Conservation (phyloP, 108 stramenopile genomes). For the Aurantiochytrium sp. region DNA sequence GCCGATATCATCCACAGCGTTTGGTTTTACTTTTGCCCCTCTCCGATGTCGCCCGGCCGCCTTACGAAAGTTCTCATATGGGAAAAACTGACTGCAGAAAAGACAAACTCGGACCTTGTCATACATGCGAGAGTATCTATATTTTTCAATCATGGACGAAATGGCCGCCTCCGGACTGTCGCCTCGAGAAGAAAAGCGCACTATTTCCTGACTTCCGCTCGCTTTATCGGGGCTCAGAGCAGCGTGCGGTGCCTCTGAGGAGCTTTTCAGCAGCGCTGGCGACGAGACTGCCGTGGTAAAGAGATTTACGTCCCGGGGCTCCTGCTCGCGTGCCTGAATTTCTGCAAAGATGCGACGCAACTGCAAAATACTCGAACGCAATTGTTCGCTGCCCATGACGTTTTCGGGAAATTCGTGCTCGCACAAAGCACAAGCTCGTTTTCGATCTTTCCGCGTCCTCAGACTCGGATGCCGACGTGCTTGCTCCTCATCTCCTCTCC, state of each 20-base stretch:
- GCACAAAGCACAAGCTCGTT: neutral
- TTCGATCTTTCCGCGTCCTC: neutral
- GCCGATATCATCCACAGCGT: neutral
- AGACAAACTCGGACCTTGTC: conserved; percentile 4
- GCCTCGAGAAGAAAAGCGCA: too few species aligned
- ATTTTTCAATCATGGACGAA: neutral
- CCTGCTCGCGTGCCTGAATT: neutral
- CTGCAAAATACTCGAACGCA: neutral
- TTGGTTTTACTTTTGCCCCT: neutral
- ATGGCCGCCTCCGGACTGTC: too few species aligned
- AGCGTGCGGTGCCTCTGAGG: too few species aligned
- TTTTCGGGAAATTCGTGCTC: neutral
- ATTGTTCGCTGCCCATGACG: neutral
- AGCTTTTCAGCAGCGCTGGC: too few species aligned
- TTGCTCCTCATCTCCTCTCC: neutral
- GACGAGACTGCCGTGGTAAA: neutral
- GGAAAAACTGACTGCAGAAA: neutral
- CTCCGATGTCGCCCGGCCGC: neutral
- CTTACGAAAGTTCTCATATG: conserved; percentile 5
- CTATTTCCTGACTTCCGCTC: too few species aligned
- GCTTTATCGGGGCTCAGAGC: too few species aligned
- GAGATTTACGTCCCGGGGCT: neutral
- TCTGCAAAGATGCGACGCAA: neutral
- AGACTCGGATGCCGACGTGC: neutral
- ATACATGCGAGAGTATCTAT: neutral